Conservation (phyloP, 306 rosid species). For the Prunus mira region DNA sequence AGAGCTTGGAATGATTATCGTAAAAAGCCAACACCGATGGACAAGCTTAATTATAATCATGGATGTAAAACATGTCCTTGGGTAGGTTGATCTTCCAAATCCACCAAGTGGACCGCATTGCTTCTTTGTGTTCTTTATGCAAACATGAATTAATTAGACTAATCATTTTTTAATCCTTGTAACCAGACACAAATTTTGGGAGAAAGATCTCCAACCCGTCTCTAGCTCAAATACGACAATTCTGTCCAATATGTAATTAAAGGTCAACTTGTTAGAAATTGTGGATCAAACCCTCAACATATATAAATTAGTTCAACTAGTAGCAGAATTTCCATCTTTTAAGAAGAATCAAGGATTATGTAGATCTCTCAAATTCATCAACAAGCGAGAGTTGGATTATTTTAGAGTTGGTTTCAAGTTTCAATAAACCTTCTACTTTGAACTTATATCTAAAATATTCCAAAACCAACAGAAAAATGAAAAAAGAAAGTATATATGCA, state of each 20-base stretch:
- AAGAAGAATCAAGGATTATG: not conserved
- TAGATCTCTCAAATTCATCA: not conserved
- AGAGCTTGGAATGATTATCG: not conserved
- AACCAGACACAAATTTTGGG: too few relatives aligned
- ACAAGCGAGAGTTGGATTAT: not conserved
- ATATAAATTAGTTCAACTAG: not conserved
- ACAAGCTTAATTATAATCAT: too few relatives aligned
- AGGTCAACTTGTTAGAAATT: too few relatives aligned
- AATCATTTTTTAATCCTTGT: too few relatives aligned
- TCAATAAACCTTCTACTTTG: not conserved
- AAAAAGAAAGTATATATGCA: not conserved
- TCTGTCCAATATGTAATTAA: too few relatives aligned
- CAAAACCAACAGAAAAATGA: not conserved
- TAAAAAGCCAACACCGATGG: not conserved
- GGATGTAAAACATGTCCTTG: too few relatives aligned
- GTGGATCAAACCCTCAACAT: not conserved
- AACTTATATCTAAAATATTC: not conserved
- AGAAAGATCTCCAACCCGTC: too few relatives aligned
- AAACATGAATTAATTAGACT: too few relatives aligned
- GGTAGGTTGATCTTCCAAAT: too few relatives aligned
- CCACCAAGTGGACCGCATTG: too few relatives aligned
- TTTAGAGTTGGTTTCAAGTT: not conserved
- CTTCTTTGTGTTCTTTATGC: too few relatives aligned
- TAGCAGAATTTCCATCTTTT: not conserved
- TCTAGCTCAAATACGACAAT: too few relatives aligned